These are phyloP conservation scores for Gentiana straminea DNA, from an alignment of 257 asterid species.

Conservation along the genomic window DNA sequence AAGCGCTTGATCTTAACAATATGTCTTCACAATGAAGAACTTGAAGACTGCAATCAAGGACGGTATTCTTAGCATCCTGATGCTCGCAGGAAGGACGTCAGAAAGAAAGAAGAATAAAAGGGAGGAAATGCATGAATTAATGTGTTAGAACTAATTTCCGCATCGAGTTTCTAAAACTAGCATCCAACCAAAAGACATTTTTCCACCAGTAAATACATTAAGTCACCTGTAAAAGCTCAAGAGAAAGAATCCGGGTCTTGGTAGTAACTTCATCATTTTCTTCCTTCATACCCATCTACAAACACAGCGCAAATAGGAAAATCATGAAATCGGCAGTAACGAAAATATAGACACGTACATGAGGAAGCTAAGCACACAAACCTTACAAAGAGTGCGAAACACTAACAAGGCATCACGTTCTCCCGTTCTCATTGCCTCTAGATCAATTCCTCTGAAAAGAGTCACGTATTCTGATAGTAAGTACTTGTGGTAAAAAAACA, in stretches of 20 bases:
- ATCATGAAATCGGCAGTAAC: constrained; percentile 15
- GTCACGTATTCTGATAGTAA: constrained; percentile 20
- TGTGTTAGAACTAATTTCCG: too few species aligned
- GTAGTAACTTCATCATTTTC: constrained; percentile 82
- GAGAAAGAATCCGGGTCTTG: constrained; percentile 83
- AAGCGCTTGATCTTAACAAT: too few species aligned
- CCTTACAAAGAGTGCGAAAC: constrained; percentile 99
- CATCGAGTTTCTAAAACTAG: too few species aligned
- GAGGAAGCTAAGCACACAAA: constrained; percentile 27
- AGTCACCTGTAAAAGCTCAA: constrained; percentile 96
- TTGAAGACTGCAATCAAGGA: too few species aligned
- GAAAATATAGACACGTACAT: constrained; percentile 12
- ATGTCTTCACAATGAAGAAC: too few species aligned
- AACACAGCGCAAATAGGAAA: constrained; percentile 19
- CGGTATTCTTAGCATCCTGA: too few species aligned
- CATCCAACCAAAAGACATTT: too few species aligned
- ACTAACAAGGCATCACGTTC: constrained; percentile 90
- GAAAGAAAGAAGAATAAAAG: neutral
- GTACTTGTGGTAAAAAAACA: constrained; percentile 5
- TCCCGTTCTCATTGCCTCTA: constrained; percentile 64
- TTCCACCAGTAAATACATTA: constrained; percentile 5
- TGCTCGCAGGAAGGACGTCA: too few species aligned
- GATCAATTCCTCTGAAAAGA: constrained; percentile 54
- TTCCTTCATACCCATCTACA: constrained; percentile 98
- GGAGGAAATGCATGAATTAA: too few species aligned